phyloP scores from a whole-genome alignment of 75 land plant species.

The Selaginella tamariscina region DNA sequence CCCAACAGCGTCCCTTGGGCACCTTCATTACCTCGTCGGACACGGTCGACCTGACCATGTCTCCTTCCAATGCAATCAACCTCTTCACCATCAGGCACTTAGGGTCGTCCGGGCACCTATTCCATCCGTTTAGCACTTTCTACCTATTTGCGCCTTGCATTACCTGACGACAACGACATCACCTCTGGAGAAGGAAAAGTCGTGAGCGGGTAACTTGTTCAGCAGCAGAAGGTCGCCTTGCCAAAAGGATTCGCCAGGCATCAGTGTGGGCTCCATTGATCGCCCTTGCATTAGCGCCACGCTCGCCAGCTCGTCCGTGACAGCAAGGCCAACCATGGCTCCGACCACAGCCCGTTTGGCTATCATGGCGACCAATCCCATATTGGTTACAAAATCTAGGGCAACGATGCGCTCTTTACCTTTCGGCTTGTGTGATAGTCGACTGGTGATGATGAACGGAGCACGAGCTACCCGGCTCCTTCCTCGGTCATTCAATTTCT shows the following conservation, averaged over 20 bases:
- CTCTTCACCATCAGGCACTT: constrained; percentile 51
- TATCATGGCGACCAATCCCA: not conserved
- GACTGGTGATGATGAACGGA: not conserved
- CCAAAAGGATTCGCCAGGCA: not conserved
- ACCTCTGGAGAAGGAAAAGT: not conserved
- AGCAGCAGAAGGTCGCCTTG: not conserved
- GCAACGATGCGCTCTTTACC: not conserved
- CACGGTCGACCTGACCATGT: constrained; percentile 56
- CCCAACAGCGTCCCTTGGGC: constrained; percentile 99
- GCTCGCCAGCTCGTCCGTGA: not conserved
- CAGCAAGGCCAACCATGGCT: not conserved
- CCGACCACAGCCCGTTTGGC: not conserved
- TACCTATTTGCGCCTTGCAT: not conserved
- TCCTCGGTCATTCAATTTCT: constrained; percentile 69
- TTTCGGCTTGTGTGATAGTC: not conserved
- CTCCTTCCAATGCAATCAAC: constrained; percentile 68
- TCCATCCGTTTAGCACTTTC: not conserved
- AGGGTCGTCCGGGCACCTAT: constrained; percentile 59
- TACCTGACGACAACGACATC: not conserved
- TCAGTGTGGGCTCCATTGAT: not conserved
- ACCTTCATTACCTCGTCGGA: constrained; percentile 37
- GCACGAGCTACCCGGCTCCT: constrained; percentile 21
- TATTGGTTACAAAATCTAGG: not conserved
- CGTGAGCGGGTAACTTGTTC: not conserved
- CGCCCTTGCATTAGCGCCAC: not conserved